Base-by-base conservation (phyloP, 1,284 basidiomycete genomes). In the Bjerkandera adusta region DNA sequence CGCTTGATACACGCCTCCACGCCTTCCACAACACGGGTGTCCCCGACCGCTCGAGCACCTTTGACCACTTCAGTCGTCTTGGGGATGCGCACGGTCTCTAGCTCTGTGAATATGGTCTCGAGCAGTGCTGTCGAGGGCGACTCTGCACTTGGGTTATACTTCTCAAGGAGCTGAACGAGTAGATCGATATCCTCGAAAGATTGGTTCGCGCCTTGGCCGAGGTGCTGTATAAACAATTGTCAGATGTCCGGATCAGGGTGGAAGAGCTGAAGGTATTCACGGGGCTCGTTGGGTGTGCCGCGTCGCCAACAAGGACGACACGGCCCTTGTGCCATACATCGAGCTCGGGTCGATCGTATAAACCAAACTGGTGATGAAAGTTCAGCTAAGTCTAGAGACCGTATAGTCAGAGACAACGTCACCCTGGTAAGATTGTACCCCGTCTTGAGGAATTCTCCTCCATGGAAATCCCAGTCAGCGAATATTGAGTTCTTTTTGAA, bases 121-220 rank as follows among this genome's bases (percentile, higher is more conserved):
- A 76, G 65, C 2, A 48, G 41, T 8, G 53, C 55, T 3, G 65
- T 66, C 4, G 67, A 61, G 1, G 64, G 69, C n/a, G 56, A 11
- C n/a, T 34, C 36, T 2, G 57, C 54, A 5, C 57, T 49, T 0
- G 67, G 60, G 49, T 70, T 68, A 54, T 70, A 53, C 37, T 66
- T 56, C 20, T 54, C 43, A 4, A 76, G 63, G 5, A 69, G 60
- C 3, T 63, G 63, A 6, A 67, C 59, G 15, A 76, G 62, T 48
- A 68, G 64, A 43, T 68, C 70, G 33, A 70, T 57, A 54, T 76
- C 74, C 50, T 75, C 72, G 48, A 73, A 68, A 0, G 73, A 68
- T 53, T 74, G 73, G 53, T 74, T 76, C 4, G 73, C 72, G 18
- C 73, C 73, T 60, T 76, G 74, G 1, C 73, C 72, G 15, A 76